Base-by-base conservation (phyloP, 2,329 filamentous ascomycete genomes). In the Xylaria arbuscula region DNA sequence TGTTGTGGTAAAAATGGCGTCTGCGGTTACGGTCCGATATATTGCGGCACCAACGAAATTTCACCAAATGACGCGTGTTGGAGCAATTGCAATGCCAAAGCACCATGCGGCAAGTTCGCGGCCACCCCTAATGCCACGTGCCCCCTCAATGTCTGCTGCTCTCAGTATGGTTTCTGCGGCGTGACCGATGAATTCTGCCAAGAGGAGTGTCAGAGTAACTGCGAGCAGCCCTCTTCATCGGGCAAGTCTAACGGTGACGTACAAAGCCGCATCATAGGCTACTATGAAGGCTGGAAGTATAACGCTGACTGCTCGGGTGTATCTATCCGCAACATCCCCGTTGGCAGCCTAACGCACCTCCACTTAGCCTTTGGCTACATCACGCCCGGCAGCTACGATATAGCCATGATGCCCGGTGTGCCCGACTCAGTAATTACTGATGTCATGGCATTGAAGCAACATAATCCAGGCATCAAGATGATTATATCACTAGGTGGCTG, bases 401-500 rank as follows among this genome's bases (percentile, higher is more conserved):
- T 83, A 38, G 63, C 68, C 0, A 60, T 71, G 2, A 80, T 81
- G 74, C 75, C 77, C 32, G 62, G 57, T 1, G 59, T 73, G 0
- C 48, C 63, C 1, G 24, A 38, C 0, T 7, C 15, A 0, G 53
- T 76, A 1, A 77, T 73, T 56, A 17, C 19, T 0, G 57, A 79
- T 1, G 71, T 82, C 15, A 77, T 77, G 0, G 64, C 59, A 0
- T 32, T 82, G 2, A 81, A 82, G 68, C n/a, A 64, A 7, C 56
- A 62, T 9, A 75, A 76, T 50, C 54, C 68, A 0, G 69, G 63
- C 2, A 70, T 82, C 0, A 76, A 82, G 66, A 73, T 76, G 0
- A 73, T 76, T 36, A 71, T 84, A n/a, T 72, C 78, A 0, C 24
- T 85, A 6, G 83, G 83, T 1, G 83, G 83, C 0, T 84, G 81